Percentiles rank a stretch among this genome's conserved stretches.
Conservation (phyloP, 2,329 filamentous ascomycete species). For the Ambrosiella xylebori region DNA sequence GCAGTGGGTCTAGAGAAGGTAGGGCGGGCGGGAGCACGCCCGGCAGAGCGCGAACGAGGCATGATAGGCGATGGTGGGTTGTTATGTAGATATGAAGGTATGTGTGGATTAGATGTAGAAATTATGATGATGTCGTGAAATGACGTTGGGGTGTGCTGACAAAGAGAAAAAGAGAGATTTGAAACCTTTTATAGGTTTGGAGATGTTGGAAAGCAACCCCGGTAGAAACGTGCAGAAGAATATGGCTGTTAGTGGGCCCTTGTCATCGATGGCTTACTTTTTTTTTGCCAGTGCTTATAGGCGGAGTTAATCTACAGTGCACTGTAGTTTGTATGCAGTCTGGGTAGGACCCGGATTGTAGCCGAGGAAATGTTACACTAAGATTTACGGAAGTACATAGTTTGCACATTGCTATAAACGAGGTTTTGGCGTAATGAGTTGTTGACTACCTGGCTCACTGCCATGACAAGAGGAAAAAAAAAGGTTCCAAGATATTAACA, state of each 20-base stretch:
- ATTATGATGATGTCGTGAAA: not conserved
- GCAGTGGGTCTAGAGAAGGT: conserved; percentile 35
- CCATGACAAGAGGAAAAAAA: too few relatives aligned
- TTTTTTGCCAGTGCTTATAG: not conserved
- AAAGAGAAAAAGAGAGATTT: not conserved
- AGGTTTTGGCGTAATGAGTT: not conserved
- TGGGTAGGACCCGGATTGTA: not conserved
- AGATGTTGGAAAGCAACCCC: not conserved
- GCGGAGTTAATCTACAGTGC: not conserved
- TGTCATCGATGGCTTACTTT: not conserved
- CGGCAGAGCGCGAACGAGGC: conserved; percentile 59
- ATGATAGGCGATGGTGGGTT: conserved; percentile 29
- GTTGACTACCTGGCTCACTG: not conserved
- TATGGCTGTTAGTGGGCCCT: conserved; percentile 2
- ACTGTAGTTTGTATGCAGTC: not conserved
- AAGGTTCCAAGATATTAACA: too few relatives aligned
- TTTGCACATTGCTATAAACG: not conserved
- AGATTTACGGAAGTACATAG: not conserved
- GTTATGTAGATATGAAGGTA: not conserved
- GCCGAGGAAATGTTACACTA: not conserved
- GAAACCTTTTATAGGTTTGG: not conserved
- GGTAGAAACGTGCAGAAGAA: conserved; percentile 14
- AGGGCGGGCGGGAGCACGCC: conserved; percentile 48
- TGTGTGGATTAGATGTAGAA: not conserved
- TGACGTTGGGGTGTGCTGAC: not conserved